These are phyloP conservation scores for Medicago truncatula DNA, from an alignment of 306 rosid genomes.

Conservation along the genomic window MtrunA17r5.0-ANR NC_053046.1:31829001-31829500, in stretches of 20 bases:
- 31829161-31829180: conserved; percentile 97
- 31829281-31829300: neutral
- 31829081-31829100: conserved; percentile 90
- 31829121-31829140: conserved; percentile 96
- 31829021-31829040: neutral
- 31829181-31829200: conserved; percentile 90
- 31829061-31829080: conserved; percentile 86
- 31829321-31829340: conserved; percentile 2
- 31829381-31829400: conserved; percentile 87
- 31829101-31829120: conserved; percentile 91
- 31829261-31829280: conserved; percentile 31
- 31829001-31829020: neutral
- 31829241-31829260: conserved; percentile 56
- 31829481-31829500: conserved; percentile 97
- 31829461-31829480: conserved; percentile 86
- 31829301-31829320: neutral
- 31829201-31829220: conserved; percentile 96
- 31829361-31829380: conserved; percentile 93
- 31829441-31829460: conserved; percentile 92
- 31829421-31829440: conserved; percentile 89
- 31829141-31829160: conserved; percentile 91
- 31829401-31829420: conserved; percentile 91
- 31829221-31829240: conserved; percentile 95
- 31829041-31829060: conserved; percentile 53
- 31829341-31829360: conserved; percentile 69